Conservation (phyloP, 2,329 filamentous ascomycete genomes). For the Botryotinia narcissicola region DNA sequence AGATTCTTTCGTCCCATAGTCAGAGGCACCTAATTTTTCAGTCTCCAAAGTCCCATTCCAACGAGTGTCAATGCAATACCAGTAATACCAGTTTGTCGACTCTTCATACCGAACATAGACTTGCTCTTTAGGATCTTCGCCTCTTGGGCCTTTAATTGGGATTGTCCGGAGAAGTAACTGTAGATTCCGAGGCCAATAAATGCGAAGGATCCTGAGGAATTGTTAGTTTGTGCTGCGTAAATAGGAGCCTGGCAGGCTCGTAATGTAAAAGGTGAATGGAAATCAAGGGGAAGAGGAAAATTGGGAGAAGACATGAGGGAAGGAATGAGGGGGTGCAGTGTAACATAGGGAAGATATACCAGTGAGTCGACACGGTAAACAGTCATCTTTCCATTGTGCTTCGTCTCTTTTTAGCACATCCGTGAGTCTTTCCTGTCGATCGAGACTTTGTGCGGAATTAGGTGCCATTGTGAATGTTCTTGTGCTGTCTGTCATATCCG, state of each 20-base stretch:
- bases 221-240: neutral
- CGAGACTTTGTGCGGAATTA: slow-evolving; percentile 21
- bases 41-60: slow-evolving; percentile 64
- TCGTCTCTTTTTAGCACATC: slow-evolving; percentile 32
- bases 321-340: neutral
- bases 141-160: slow-evolving; percentile 65
- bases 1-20: neutral
- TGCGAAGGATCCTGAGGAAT: slow-evolving; percentile 62
- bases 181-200: slow-evolving; percentile 75
- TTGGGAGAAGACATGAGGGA: no score
- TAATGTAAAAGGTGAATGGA: neutral
- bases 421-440: slow-evolving; percentile 32
- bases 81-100: slow-evolving; percentile 64
- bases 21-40: slow-evolving; percentile 34
- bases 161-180: slow-evolving; percentile 72
- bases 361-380: slow-evolving; percentile 37
- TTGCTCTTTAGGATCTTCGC: slow-evolving; percentile 65
- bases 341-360: slow-evolving; percentile 26
- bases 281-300: neutral
- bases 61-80: slow-evolving; percentile 65
- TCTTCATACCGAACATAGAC: slow-evolving; percentile 70
- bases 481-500: neutral
- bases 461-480: neutral
- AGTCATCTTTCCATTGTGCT: slow-evolving; percentile 41
- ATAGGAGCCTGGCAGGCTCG: neutral